Evolutionary conservation across 176 grass and related monocot species (phyloP), one percentile per base, ranked within the genome.

Genomic region (Pharus latifolius): DNA sequence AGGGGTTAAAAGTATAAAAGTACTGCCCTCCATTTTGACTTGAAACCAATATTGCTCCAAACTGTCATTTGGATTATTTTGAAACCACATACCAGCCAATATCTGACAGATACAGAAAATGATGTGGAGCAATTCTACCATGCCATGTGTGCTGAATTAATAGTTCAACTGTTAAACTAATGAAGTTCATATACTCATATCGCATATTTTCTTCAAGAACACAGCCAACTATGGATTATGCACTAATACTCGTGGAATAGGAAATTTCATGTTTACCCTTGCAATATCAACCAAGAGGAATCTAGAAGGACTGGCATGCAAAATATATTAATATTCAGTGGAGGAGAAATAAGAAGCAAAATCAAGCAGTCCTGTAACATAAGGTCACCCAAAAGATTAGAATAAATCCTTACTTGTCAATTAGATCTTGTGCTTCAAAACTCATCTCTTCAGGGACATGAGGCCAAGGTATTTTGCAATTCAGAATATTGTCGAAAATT

Each of bases 401-500:
- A 41, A 65, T n/a, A 26, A 65, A 74, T 81, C 84, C 90, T 80
- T 99, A 99, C 96, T 80, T 91, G 76, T 95, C 84, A 84, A 99
- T 99, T 69, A 99, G 86, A 95, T 95, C 87, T 24, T 60, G 75
- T 22, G 90, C 76, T 83, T 99, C 87, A 28, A 78, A 69, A 65
- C 96, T 95, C 78, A 99, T 99, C 76, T 95, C 96, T 60, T 95
- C 76, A 67, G 96, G 90, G 54, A 88, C 84, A 86, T 63, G 75
- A 28, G 96, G 96, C 96, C 96, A 99, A 74, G 87, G 96, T 84
- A 99, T 91, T 80, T 99, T 95, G 46, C 87, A 44, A 84, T 99
- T 99, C 62, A 99, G 80, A 88, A 99, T 99, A 86, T 99, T 99
- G 82, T 91, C 90, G 86, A 99, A 99, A 46, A 99, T 99, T 59